Evolutionary conservation across 352 stramenopile genomes (phyloP), one percentile per base, ranked within the genome.

Genomic region (Globisporangium polare): DNA sequence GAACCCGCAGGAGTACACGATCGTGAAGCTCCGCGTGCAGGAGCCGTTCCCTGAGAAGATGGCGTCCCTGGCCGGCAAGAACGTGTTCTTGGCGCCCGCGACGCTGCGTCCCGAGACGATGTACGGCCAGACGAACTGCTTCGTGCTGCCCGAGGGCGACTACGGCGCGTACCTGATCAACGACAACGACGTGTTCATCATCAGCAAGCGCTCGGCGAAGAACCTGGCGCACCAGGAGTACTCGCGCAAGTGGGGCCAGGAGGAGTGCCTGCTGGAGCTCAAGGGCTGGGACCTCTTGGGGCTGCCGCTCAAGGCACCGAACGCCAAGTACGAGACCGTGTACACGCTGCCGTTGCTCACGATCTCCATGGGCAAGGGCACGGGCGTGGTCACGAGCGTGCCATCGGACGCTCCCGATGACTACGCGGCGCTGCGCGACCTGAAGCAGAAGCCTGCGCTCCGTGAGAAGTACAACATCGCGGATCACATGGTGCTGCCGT

Each of bases 41-140:
- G 80, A 93, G 69, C 86, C 75, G 53, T 82, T 91, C 68, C 81
- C 87, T 24, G 78, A 84, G 46, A 92, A 92, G 60, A 67, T 98
- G 12, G 67, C 78, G 35, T 39, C 81, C 7, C 78, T 98, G 24
- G 66, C 72, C 1, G 88, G 85, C 62, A 91, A 97, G 69, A 94
- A 94, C 51, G 93, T 99, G 13, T 99, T 95, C 75, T 72, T 99
- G 45, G 97, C 98, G 5, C 96, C 98, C 1, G 98, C 98, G 5
- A 99, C 98, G 35, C 86, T 99, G 35, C 93, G 98, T 62, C 96
- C 98, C 0, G 98, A 99, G 81, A 99, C 98, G 49, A 99, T 99
- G 94, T 98, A 99, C 73, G 98, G 98, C 53, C 98, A 99, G 86
- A 99, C 98, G 13, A 99, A 99, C 86, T 99, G 97, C 87, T 99